These are phyloP conservation scores for Saturnispora mendoncae DNA, from an alignment of 805 yeast genomes.

Conservation along the genomic window DNA sequence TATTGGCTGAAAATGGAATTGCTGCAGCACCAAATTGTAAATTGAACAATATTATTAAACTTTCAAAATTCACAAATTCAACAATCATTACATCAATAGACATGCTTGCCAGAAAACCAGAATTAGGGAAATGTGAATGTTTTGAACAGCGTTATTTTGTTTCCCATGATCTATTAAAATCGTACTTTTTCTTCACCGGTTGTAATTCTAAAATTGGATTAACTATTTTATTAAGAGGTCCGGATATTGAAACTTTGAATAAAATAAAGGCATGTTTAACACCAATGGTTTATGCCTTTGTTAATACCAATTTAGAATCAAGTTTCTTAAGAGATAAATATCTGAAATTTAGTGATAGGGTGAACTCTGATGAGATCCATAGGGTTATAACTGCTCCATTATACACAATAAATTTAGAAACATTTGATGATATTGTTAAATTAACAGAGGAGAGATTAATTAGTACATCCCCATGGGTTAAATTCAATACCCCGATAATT, in stretches of 20 bases:
- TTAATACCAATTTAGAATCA: constrained; percentile 74
- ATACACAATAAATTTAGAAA: constrained; percentile 14
- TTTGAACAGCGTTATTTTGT: constrained; percentile 66
- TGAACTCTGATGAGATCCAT: not conserved
- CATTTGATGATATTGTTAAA: constrained; percentile 21
- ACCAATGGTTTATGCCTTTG: constrained; percentile 69
- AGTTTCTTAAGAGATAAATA: constrained; percentile 64
- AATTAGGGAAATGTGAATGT: constrained; percentile 63
- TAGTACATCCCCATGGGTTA: constrained; percentile 80
- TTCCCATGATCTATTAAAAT: constrained; percentile 47
- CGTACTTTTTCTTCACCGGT: constrained; percentile 74
- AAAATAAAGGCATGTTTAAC: constrained; percentile 72
- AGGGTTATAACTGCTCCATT: constrained; percentile 27
- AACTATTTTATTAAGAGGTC: constrained; percentile 83
- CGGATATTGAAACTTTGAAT: constrained; percentile 47
- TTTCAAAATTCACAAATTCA: constrained; percentile 71
- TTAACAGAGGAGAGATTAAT: constrained; percentile 44
- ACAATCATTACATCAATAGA: constrained; percentile 84
- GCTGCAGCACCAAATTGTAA: constrained; percentile 77
- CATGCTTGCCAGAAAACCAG: constrained; percentile 61
- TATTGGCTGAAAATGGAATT: constrained; percentile 65
- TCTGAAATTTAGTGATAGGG: constrained; percentile 28
- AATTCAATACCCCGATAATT: constrained; percentile 53
- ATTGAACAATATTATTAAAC: constrained; percentile 69
- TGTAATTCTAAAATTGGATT: constrained; percentile 68